phyloP scores from a whole-genome alignment of 192 early-diverging fungal genomes.

The Irineochytrium annulatum region DNA sequence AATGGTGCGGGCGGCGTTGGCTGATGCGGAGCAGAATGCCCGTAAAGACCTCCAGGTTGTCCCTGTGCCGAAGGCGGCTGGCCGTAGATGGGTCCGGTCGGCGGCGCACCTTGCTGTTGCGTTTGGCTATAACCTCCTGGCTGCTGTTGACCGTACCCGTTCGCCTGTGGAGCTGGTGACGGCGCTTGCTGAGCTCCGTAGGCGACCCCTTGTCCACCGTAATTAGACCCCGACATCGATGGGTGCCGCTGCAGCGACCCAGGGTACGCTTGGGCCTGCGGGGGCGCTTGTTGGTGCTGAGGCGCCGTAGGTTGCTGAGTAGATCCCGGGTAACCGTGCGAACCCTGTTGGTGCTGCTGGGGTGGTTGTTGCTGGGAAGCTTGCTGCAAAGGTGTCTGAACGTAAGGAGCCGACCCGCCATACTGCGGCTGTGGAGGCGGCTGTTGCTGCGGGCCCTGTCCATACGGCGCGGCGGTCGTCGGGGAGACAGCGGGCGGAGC shows the following conservation, averaged over 20 bases:
- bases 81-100: background rate
- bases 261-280: too few species aligned
- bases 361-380: conserved; percentile 1
- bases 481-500: too few species aligned
- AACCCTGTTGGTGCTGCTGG: background rate
- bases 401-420: too few species aligned
- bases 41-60: background rate
- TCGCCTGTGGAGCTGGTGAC: conserved; percentile 4
- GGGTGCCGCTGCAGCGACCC: too few species aligned
- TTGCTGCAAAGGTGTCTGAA: too few species aligned
- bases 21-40: too few species aligned
- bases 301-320: background rate
- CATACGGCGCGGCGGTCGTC: too few species aligned
- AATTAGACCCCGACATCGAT: too few species aligned
- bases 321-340: background rate
- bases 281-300: conserved; percentile 15
- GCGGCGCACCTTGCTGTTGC: background rate
- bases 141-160: conserved; percentile 11
- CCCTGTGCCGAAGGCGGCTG: background rate
- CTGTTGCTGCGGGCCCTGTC: too few species aligned
- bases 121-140: background rate
- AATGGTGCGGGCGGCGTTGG: background rate
- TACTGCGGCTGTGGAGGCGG: too few species aligned
- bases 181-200: conserved; percentile 11
- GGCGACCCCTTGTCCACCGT: too few species aligned